Evolutionary conservation across 257 asterid genomes (phyloP).

Genomic region (Eucommia ulmoides): DNA sequence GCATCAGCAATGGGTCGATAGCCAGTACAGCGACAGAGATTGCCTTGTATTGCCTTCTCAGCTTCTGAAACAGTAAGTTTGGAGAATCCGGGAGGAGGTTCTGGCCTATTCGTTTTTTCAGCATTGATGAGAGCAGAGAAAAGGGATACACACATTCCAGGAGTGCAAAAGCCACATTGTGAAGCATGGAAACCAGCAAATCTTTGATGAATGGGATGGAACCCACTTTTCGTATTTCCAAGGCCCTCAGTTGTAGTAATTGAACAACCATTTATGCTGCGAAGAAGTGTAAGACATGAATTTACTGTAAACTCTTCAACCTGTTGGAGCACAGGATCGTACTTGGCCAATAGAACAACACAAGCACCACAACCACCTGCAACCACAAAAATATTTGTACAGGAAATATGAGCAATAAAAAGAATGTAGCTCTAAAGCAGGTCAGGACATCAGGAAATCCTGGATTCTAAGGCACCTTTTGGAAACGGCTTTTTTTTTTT

Average conservation of each 20-base stretch:
- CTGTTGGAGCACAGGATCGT: slow-evolving; percentile 21
- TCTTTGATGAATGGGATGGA: slow-evolving; percentile 62
- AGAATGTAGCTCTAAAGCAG: no score
- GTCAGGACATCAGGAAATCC: no score
- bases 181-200: slow-evolving; percentile 73
- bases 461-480: no score
- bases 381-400: not conserved
- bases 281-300: slow-evolving; percentile 66
- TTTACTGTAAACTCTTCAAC: slow-evolving; percentile 32
- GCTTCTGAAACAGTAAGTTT: slow-evolving; percentile 52
- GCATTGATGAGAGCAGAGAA: slow-evolving; percentile 54
- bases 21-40: slow-evolving; percentile 67
- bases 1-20: slow-evolving; percentile 72
- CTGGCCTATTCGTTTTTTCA: slow-evolving; percentile 23
- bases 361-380: slow-evolving; percentile 89
- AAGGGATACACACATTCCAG: slow-evolving; percentile 71
- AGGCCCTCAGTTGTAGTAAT: slow-evolving; percentile 75
- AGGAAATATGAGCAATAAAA: no score
- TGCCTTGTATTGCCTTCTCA: slow-evolving; percentile 56
- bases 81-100: slow-evolving; percentile 44
- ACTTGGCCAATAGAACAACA: slow-evolving; percentile 54
- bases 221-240: slow-evolving; percentile 60
- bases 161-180: slow-evolving; percentile 78
- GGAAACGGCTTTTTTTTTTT: no score
- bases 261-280: slow-evolving; percentile 57